A percentile compares a stretch with the other conserved stretches of the same genome.
Conservation (phyloP, 768 basidiomycete genomes). For the Russula virescens region DNA sequence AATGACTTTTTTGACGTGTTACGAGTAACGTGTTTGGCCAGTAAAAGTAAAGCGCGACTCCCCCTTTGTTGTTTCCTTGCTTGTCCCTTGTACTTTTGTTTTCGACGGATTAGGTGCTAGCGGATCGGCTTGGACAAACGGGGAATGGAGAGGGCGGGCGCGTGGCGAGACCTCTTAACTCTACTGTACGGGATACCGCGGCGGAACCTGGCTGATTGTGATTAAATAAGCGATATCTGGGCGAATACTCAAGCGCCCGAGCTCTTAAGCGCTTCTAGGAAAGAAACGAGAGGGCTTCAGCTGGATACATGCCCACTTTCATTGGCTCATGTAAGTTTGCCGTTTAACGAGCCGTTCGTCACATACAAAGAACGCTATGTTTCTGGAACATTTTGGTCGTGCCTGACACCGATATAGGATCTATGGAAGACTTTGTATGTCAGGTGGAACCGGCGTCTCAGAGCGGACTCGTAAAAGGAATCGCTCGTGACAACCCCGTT, state of each 20-base stretch:
- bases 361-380: not conserved
- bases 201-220: not conserved
- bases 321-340: conserved; percentile 4
- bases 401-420: conserved; percentile 1
- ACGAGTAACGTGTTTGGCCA: not conserved
- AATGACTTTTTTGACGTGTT: conserved; percentile 4
- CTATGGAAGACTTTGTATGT: not conserved
- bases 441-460: not conserved
- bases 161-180: not conserved
- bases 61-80: conserved; percentile 6
- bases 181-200: not conserved
- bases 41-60: not conserved
- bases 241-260: not conserved
- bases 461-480: not conserved
- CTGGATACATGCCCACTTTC: not conserved
- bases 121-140: conserved; percentile 13
- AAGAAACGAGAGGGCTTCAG: not conserved
- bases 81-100: not conserved
- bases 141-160: not conserved
- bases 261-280: not conserved
- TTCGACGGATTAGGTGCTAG: not conserved
- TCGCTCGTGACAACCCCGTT: not conserved
- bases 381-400: conserved; percentile 7
- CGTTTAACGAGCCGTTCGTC: not conserved
- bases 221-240: too few species aligned